These are phyloP conservation scores for Croton laevigatus DNA, from an alignment of 441 rosid species.

Conservation along the genomic window DNA sequence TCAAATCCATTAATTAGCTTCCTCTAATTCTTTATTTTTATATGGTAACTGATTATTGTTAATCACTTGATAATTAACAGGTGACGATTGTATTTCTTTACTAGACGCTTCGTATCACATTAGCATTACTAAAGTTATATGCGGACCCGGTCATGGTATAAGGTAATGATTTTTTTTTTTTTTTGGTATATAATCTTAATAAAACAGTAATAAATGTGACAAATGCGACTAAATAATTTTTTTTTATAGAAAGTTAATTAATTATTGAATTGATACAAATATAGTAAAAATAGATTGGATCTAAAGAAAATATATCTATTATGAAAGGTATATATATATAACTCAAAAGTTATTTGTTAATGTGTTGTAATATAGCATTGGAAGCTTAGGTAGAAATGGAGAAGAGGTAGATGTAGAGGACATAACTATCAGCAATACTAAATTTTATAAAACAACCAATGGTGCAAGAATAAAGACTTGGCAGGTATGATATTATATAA, in stretches of 20 bases:
- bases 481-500: conserved; percentile 24
- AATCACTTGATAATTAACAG: conserved; percentile 25
- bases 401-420: conserved; percentile 34
- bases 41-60: neutral
- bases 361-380: conserved; percentile 31
- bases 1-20: neutral
- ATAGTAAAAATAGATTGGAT: no score
- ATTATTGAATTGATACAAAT: no score
- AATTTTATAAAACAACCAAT: conserved; percentile 41
- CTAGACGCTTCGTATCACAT: conserved; percentile 35
- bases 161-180: conserved; percentile 31
- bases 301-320: no score
- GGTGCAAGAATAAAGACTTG: conserved; percentile 65
- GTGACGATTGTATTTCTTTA: conserved; percentile 61
- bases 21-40: no score
- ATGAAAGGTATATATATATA: no score
- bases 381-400: conserved; percentile 55
- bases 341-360: neutral
- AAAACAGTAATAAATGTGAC: no score
- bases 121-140: conserved; percentile 24
- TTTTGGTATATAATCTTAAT: no score
- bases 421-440: conserved; percentile 31
- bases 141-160: conserved; percentile 73
- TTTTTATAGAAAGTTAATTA: no score
- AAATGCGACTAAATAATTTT: neutral